These are phyloP conservation scores for Ustulina deusta DNA, from an alignment of 2,329 filamentous ascomycete genomes.

Conservation along the genomic window DNA sequence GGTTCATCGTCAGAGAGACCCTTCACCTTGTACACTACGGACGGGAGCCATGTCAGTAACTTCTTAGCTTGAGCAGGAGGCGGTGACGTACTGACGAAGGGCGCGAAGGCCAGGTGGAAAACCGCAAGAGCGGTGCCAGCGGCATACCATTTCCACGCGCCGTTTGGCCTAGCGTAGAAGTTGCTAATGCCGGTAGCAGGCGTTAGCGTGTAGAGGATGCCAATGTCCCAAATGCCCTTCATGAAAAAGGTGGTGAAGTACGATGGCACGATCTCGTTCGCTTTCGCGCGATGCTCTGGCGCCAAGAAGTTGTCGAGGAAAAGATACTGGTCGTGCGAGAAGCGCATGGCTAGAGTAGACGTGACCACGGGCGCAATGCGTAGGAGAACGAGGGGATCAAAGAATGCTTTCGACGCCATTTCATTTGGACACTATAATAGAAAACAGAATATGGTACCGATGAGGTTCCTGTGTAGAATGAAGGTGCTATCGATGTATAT, in stretches of 20 bases:
- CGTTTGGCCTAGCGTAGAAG: constrained; percentile 37
- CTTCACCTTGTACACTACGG: constrained; percentile 45
- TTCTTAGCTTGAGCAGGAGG: background rate
- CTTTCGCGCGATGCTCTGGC: constrained; percentile 46
- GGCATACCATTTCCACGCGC: constrained; percentile 48
- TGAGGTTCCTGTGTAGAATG: background rate
- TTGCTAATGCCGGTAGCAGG: constrained; percentile 48
- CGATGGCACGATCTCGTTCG: constrained; percentile 55
- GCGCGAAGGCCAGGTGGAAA: constrained; percentile 51
- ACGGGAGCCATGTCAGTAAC: background rate
- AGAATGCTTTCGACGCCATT: constrained; percentile 56
- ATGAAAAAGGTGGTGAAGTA: constrained; percentile 59
- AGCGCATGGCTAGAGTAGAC: constrained; percentile 61
- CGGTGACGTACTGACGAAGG: constrained; percentile 43
- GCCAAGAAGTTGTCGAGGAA: constrained; percentile 56
- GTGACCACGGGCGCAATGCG: constrained; percentile 60
- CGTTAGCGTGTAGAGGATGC: constrained; percentile 47
- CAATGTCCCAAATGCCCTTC: constrained; percentile 46
- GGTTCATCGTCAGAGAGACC: constrained; percentile 44
- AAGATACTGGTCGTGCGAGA: constrained; percentile 58
- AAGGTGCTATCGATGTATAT: background rate
- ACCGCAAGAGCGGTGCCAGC: constrained; percentile 49
- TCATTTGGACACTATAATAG: background rate
- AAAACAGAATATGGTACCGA: background rate
- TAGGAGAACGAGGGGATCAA: constrained; percentile 55